Evolutionary conservation across 306 rosid genomes (phyloP).

Genomic region (Carpinus viminea): DNA sequence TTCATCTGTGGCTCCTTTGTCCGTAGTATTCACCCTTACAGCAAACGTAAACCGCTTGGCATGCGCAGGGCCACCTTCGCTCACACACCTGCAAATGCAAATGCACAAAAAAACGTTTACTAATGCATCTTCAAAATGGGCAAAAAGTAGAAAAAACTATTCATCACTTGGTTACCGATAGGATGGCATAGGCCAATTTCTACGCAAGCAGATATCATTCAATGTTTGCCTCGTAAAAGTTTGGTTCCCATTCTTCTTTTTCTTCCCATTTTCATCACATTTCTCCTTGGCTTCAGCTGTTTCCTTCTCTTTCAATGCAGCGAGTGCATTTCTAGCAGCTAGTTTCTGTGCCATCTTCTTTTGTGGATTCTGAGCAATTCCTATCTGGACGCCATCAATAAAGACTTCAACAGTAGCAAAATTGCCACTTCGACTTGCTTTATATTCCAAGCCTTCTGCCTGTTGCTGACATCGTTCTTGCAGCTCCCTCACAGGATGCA

Average conservation of each 20-base stretch:
- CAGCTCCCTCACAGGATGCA: conserved; percentile 99
- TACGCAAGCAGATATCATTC: conserved; percentile 87
- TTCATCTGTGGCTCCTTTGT: conserved; percentile 91
- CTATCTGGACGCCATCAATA: conserved; percentile 84
- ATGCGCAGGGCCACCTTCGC: conserved; percentile 99
- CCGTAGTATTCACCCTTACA: conserved; percentile 87
- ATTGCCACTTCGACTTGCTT: conserved; percentile 87
- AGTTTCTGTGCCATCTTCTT: conserved; percentile 99
- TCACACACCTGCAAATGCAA: conserved; percentile 67
- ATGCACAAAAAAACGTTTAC: not conserved
- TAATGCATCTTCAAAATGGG: not conserved
- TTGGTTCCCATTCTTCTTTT: conserved; percentile 80
- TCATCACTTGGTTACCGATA: conserved; percentile 53
- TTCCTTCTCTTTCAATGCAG: conserved; percentile 84
- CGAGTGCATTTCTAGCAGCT: conserved; percentile 97
- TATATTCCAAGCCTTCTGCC: conserved; percentile 96
- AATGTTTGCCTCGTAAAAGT: conserved; percentile 92
- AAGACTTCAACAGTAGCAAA: conserved; percentile 94
- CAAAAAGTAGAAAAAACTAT: not conserved
- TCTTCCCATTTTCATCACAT: conserved; percentile 65
- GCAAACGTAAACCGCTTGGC: conserved; percentile 95
- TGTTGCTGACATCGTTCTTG: conserved; percentile 99
- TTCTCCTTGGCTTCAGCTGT: conserved; percentile 55
- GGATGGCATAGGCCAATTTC: conserved; percentile 97
- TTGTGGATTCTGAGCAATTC: conserved; percentile 90